Base-by-base conservation (phyloP, 257 asterid species). In the Scutellaria baicalensis region DNA sequence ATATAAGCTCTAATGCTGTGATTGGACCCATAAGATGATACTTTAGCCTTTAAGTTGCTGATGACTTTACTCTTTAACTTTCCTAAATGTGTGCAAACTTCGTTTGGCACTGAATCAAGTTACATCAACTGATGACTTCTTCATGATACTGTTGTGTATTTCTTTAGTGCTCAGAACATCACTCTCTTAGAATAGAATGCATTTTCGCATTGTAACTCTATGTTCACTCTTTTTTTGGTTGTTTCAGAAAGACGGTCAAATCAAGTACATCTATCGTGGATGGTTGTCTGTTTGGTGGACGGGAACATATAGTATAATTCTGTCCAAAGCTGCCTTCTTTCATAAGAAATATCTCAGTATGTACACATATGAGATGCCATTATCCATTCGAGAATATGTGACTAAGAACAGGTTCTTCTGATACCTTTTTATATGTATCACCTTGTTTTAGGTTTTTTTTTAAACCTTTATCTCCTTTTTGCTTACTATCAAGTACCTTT, bases 241-340 rank as follows among this genome's bases (percentile, higher is more conserved):
- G 70, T 67, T 73, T 80, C 89, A 88, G 97, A 74, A 78, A 51
- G 85, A 78, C 56, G 66, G 81, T 21, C 70, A 63, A 59, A 78
- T 66, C 42, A 65, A 71, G 70, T 88, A 80, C 49, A 60, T 78
- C 12, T 89, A 87, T 57, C 81, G 92, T 35, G 94, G 94, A 65
- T 85, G 94, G 94, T 89, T 90, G 94, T 89, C 96, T 51, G 90
- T 89, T 66, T 89, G 96, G 96, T 87, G 94, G 92, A 87, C 82
- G 36, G 96, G 96, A 11, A 78, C 88, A 20, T 89, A 87, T 65
- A 89, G 92, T 66, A 87, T 89, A 83, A 82, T 89, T 59, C 96
- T 87, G 54, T 87, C 92, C 9, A 89, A 89, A 76, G 96, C 94
- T 16, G 88, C 94, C 58, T 85, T 89, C 78, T 89, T 87, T 75